phyloP scores from a whole-genome alignment of 2,329 filamentous ascomycete species.

The Whalleya microplaca region DNA sequence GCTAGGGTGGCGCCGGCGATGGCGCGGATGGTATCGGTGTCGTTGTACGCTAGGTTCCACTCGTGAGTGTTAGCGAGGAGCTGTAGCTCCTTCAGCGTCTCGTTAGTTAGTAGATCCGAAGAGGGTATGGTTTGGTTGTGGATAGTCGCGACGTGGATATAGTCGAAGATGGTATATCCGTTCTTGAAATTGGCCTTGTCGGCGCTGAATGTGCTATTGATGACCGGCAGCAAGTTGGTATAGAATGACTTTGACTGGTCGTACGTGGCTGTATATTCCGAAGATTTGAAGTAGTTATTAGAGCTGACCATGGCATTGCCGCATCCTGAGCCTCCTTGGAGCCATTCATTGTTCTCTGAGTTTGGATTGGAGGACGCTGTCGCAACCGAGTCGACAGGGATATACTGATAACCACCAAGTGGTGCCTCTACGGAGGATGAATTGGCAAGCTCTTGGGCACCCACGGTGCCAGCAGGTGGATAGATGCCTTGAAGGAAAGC shows the following conservation, averaged over 20 bases:
- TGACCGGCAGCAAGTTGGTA: slow-evolving; percentile 54
- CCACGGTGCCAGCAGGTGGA: slow-evolving; percentile 67
- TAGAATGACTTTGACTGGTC: slow-evolving; percentile 64
- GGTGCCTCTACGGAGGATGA: slow-evolving; percentile 68
- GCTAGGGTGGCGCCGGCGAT: slow-evolving; percentile 62
- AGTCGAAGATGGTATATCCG: slow-evolving; percentile 65
- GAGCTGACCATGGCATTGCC: slow-evolving; percentile 57
- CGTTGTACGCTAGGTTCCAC: slow-evolving; percentile 82
- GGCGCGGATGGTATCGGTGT: slow-evolving; percentile 66
- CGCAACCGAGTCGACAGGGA: slow-evolving; percentile 69
- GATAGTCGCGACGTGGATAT: slow-evolving; percentile 62
- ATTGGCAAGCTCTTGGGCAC: slow-evolving; percentile 70
- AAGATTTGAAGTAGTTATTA: slow-evolving; percentile 56
- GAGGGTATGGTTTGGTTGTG: slow-evolving; percentile 65
- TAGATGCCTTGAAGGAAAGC: slow-evolving; percentile 88
- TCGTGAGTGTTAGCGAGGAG: slow-evolving; percentile 81
- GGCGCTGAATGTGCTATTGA: slow-evolving; percentile 55
- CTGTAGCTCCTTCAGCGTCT: slow-evolving; percentile 64
- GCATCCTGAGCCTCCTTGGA: slow-evolving; percentile 62
- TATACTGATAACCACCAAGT: slow-evolving; percentile 80
- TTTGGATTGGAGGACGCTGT: slow-evolving; percentile 58
- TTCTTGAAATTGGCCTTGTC: slow-evolving; percentile 58
- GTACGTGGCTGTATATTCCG: slow-evolving; percentile 49
- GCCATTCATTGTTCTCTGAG: slow-evolving; percentile 60
- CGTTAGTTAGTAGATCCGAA: slow-evolving; percentile 60